These are phyloP conservation scores for Quercus dentata DNA, from an alignment of 306 rosid species.

Conservation along the genomic window DNA sequence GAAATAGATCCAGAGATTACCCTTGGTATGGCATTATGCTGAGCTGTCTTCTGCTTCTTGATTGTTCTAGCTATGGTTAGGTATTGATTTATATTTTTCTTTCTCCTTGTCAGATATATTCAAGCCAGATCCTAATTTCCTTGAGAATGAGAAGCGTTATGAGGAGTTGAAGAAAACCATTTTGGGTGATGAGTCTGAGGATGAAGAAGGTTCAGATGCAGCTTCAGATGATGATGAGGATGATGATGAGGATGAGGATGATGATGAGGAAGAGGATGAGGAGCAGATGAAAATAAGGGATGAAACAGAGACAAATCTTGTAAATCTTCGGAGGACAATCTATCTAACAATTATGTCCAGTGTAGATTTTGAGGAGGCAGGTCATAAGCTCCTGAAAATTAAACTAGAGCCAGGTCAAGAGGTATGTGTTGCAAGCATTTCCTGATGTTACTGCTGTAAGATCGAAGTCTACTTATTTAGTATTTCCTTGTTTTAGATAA, in stretches of 20 bases:
- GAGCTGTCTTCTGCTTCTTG: background rate
- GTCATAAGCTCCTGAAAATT: slow-evolving; percentile 92
- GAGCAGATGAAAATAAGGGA: slow-evolving; percentile 70
- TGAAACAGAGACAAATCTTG: slow-evolving; percentile 91
- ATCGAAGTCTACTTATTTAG: background rate
- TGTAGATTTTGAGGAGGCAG: slow-evolving; percentile 97
- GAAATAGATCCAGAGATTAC: slow-evolving; percentile 45
- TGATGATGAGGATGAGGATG: slow-evolving; percentile 14
- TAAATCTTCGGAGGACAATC: slow-evolving; percentile 86
- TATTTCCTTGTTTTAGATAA: background rate
- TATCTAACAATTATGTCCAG: slow-evolving; percentile 87
- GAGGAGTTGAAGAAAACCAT: slow-evolving; percentile 75
- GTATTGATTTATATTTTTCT: background rate
- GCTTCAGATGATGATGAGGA: slow-evolving; percentile 41
- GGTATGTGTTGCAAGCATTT: slow-evolving; percentile 42
- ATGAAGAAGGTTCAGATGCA: slow-evolving; percentile 63
- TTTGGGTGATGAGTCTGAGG: slow-evolving; percentile 71
- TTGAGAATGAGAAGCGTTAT: slow-evolving; percentile 72
- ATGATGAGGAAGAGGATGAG: slow-evolving; percentile 64
- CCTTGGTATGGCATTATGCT: slow-evolving; percentile 37
- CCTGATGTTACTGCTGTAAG: slow-evolving; percentile 4
- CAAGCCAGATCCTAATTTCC: slow-evolving; percentile 71
- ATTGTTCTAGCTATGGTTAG: slow-evolving; percentile 6
- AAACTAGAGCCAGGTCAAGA: slow-evolving; percentile 98
- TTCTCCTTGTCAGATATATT: slow-evolving; percentile 55